Conservation (phyloP, 2,329 filamentous ascomycete genomes). For the Achaetomium macrosporum region DNA sequence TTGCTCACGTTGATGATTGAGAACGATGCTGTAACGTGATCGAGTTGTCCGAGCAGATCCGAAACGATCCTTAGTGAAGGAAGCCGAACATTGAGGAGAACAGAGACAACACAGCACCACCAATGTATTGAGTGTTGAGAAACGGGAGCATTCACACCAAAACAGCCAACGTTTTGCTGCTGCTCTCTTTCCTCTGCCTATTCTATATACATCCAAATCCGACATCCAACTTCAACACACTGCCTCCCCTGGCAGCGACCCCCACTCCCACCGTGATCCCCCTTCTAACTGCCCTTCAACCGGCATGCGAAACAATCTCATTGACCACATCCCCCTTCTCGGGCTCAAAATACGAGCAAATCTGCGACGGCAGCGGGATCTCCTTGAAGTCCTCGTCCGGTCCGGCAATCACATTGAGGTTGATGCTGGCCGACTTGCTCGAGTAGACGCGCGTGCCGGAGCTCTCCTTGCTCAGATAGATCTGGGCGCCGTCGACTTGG, state of each 20-base stretch:
- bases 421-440: constrained; percentile 81
- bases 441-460: constrained; percentile 75
- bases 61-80: too few species aligned
- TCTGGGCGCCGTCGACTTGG: constrained; percentile 81
- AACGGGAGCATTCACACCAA: neutral
- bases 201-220: neutral
- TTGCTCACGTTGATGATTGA: too few species aligned
- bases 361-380: constrained; percentile 81
- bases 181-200: neutral
- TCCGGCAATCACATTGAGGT: constrained; percentile 72
- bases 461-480: constrained; percentile 82
- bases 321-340: constrained; percentile 69
- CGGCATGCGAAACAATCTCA: constrained; percentile 93
- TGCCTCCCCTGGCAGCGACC: too few species aligned
- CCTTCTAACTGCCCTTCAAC: constrained; percentile 43
- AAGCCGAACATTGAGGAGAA: neutral
- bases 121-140: neutral
- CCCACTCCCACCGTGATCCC: neutral
- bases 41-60: too few species aligned
- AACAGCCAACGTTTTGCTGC: neutral
- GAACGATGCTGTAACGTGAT: too few species aligned
- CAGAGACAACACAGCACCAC: neutral
- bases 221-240: neutral
- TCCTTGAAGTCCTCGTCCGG: constrained; percentile 79
- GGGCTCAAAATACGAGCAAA: constrained; percentile 68